Percentiles rank a stretch among this genome's conserved stretches.
These are phyloP conservation scores for Candolleomyces efflorescens DNA, from an alignment of 768 basidiomycete genomes.

Conservation along the genomic window DNA sequence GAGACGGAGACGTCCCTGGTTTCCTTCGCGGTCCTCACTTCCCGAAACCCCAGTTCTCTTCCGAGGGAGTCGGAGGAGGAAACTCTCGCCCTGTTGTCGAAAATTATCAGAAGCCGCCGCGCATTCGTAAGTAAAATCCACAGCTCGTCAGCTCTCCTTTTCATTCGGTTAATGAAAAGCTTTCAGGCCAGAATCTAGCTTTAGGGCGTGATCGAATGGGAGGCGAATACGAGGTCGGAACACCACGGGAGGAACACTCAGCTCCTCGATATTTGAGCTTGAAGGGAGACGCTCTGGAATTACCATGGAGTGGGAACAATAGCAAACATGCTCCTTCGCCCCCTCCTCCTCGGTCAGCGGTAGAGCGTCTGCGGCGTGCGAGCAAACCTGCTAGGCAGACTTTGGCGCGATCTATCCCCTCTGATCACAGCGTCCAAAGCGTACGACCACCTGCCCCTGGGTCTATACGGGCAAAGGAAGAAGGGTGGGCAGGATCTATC, in stretches of 20 bases:
- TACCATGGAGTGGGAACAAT: slow-evolving; percentile 22
- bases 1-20: slow-evolving; percentile 7
- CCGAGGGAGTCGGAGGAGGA: slow-evolving; percentile 10
- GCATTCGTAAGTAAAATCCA: slow-evolving; percentile 7
- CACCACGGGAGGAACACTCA: slow-evolving; percentile 18
- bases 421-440: background rate
- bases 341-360: slow-evolving; percentile 13
- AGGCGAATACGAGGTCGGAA: slow-evolving; percentile 13
- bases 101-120: background rate
- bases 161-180: slow-evolving; percentile 22
- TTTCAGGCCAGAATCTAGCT: slow-evolving; percentile 11
- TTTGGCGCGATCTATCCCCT: background rate
- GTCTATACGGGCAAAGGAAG: slow-evolving; percentile 10
- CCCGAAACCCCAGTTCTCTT: slow-evolving; percentile 18
- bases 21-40: slow-evolving; percentile 17
- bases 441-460: slow-evolving; percentile 6
- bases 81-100: background rate
- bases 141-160: slow-evolving; percentile 21
- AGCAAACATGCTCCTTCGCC: background rate
- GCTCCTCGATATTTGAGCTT: slow-evolving; percentile 30
- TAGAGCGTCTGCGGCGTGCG: slow-evolving; percentile 17
- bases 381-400: slow-evolving; percentile 14
- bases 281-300: slow-evolving; percentile 19
- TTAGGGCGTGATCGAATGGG: slow-evolving; percentile 1
- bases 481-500: slow-evolving; percentile 39